Evolutionary conservation across 768 basidiomycete genomes (phyloP).

Genomic region (Phanerochaete carnosa): DNA sequence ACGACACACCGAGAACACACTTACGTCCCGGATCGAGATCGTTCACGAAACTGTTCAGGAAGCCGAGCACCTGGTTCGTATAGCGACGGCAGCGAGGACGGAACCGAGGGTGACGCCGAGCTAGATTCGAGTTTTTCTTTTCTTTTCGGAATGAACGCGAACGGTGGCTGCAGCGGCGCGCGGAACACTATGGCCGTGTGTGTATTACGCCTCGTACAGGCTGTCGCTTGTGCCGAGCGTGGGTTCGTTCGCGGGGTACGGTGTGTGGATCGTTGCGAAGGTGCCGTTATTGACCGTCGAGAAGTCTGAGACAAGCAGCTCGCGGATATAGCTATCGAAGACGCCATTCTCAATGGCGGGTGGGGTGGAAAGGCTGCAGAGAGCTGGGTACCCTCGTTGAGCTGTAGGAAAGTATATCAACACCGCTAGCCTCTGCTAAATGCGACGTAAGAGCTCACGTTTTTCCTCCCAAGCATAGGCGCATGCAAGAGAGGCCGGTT

Average conservation of each 20-base stretch:
- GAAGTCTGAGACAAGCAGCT: slow-evolving; percentile 52
- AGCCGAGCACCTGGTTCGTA: slow-evolving; percentile 45
- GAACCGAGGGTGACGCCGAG: slow-evolving; percentile 47
- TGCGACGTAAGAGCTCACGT: slow-evolving; percentile 9
- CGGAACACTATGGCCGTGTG: slow-evolving; percentile 60
- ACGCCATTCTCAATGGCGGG: slow-evolving; percentile 38
- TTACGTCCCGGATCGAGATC: slow-evolving; percentile 54
- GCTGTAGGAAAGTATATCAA: slow-evolving; percentile 25
- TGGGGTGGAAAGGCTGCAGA: slow-evolving; percentile 37
- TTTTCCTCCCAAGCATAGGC: slow-evolving; percentile 16
- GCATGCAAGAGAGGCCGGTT: slow-evolving; percentile 19
- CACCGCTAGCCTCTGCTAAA: neutral
- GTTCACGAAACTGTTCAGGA: slow-evolving; percentile 54
- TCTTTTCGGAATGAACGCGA: slow-evolving; percentile 44
- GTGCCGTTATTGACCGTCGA: slow-evolving; percentile 41
- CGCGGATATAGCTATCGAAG: slow-evolving; percentile 45
- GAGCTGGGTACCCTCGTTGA: slow-evolving; percentile 53
- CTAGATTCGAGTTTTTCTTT: slow-evolving; percentile 34
- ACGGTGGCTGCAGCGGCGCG: slow-evolving; percentile 44
- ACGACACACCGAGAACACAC: slow-evolving; percentile 19
- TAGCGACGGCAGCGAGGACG: slow-evolving; percentile 44
- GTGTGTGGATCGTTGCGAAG: slow-evolving; percentile 33
- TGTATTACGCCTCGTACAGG: slow-evolving; percentile 58
- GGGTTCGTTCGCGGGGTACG: slow-evolving; percentile 49
- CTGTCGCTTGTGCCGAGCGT: slow-evolving; percentile 53